These are phyloP conservation scores for Trichaptum fuscoviolaceum DNA, from an alignment of 768 basidiomycete species.

Conservation along the genomic window DNA sequence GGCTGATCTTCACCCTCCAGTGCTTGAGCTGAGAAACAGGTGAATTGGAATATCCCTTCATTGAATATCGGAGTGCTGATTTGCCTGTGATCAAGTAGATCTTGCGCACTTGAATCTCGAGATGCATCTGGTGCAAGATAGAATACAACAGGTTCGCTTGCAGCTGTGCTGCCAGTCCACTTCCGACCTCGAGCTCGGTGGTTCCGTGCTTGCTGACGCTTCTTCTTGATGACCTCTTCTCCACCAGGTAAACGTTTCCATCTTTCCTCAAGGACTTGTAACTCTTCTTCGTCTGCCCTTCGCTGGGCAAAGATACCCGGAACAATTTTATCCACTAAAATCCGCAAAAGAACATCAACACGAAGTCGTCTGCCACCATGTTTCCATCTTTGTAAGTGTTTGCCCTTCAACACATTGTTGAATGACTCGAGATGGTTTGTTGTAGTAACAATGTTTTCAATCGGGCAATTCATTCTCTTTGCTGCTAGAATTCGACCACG, in stretches of 20 bases:
- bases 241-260: background rate
- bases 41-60: background rate
- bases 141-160: background rate
- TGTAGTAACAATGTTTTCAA: conserved; percentile 29
- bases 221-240: too few species aligned
- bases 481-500: conserved; percentile 24
- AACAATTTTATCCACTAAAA: conserved; percentile 17
- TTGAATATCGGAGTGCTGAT: background rate
- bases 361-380: conserved; percentile 26
- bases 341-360: conserved; percentile 22
- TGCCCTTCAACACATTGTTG: conserved; percentile 30
- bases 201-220: too few species aligned
- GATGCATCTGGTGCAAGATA: background rate
- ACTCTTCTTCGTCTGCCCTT: background rate
- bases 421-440: conserved; percentile 38
- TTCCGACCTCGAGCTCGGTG: too few species aligned
- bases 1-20: background rate
- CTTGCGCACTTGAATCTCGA: background rate
- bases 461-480: conserved; percentile 9
- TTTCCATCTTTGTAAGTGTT: conserved; percentile 23
- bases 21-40: background rate
- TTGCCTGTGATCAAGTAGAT: background rate
- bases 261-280: background rate
- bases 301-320: conserved; percentile 17
- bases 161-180: background rate